Conservation (phyloP, 2,329 filamentous ascomycete species). For the Penicillium sp. region DNA sequence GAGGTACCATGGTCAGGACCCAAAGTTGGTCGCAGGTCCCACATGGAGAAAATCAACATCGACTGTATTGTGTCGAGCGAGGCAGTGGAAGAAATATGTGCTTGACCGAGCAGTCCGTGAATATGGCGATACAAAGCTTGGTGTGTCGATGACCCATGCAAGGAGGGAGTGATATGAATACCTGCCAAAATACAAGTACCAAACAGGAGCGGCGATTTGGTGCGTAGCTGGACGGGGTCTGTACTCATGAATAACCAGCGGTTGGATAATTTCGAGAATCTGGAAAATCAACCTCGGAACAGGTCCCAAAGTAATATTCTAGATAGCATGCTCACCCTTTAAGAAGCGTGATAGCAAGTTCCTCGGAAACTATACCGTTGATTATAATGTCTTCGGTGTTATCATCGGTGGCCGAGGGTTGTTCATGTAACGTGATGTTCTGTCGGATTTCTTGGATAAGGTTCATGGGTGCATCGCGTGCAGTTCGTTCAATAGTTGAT, state of each 20-base stretch:
- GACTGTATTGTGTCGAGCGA: not conserved
- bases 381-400: not conserved
- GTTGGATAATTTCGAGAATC: not conserved
- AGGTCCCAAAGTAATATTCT: not conserved
- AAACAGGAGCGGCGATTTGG: not conserved
- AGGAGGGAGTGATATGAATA: not conserved
- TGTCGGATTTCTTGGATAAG: slow-evolving; percentile 19
- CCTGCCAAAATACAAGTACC: not conserved
- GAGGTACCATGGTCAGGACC: not conserved
- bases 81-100: not conserved
- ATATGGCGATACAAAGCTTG: not conserved
- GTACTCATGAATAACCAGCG: slow-evolving; percentile 1
- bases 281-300: not conserved
- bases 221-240: not conserved
- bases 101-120: not conserved
- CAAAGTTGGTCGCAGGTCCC: not conserved
- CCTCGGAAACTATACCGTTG: not conserved
- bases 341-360: not conserved
- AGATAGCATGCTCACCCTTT: not conserved
- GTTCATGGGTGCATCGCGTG: slow-evolving; percentile 20
- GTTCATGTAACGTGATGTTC: slow-evolving; percentile 9
- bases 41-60: not conserved
- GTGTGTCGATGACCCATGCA: not conserved
- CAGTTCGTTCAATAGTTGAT: slow-evolving; percentile 12
- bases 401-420: not conserved